phyloP scores from a whole-genome alignment of 148 eudicot species.

The Salicornia ramosissima region DNA sequence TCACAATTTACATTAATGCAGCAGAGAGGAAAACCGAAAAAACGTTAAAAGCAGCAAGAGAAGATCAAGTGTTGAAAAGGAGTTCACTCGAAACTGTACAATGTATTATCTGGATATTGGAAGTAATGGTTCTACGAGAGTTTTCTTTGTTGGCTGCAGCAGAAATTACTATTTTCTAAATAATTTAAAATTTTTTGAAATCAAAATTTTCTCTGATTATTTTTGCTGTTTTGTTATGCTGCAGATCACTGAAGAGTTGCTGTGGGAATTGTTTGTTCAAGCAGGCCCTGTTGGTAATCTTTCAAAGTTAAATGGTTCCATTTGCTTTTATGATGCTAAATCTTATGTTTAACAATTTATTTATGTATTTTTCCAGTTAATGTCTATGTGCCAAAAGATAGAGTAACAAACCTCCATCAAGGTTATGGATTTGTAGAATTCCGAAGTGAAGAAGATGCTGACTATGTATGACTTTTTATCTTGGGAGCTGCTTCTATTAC shows the following conservation, averaged over 20 bases:
- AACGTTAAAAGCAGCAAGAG: no score
- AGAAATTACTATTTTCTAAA: neutral
- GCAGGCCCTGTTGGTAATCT: constrained; percentile 86
- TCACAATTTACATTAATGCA: no score
- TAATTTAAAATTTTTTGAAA: neutral
- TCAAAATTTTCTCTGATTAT: neutral
- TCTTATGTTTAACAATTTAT: neutral
- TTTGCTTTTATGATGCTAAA: neutral
- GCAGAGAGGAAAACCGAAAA: no score
- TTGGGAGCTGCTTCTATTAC: constrained; percentile 1
- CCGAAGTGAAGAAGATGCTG: constrained; percentile 97
- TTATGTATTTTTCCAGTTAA: constrained; percentile 50
- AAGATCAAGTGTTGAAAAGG: no score
- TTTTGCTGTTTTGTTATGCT: neutral
- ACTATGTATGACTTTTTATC: constrained; percentile 60
- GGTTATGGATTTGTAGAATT: constrained; percentile 99
- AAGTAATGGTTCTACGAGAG: neutral
- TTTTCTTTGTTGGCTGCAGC: neutral
- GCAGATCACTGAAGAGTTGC: constrained; percentile 71
- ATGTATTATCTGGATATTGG: neutral
- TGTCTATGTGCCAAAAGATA: constrained; percentile 98
- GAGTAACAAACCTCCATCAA: constrained; percentile 98
- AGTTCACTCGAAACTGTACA: no score
- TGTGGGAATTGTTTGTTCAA: constrained; percentile 92
- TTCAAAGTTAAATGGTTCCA: neutral